Conservation (phyloP, 768 basidiomycete genomes). For the Pleurotus giganteus region DNA sequence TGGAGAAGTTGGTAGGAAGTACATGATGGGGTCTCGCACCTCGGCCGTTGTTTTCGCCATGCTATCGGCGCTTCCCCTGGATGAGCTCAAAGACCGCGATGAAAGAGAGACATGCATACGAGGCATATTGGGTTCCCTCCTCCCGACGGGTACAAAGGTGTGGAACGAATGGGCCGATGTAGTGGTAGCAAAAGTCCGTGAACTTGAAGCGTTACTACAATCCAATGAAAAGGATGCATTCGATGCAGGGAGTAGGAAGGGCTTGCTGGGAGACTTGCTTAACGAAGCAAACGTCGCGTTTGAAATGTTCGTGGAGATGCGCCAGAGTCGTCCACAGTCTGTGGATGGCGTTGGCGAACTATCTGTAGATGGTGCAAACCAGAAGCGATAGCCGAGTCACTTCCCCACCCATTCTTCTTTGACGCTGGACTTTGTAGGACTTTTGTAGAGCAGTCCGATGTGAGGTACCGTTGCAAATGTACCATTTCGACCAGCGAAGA, state of each 20-base stretch:
- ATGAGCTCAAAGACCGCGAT: neutral
- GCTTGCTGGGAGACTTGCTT: neutral
- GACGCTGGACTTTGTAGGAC: no score
- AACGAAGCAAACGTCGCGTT: neutral
- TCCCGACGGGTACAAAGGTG: neutral
- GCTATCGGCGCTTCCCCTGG: neutral
- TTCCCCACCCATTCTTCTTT: no score
- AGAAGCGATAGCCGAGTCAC: no score
- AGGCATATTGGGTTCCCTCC: neutral
- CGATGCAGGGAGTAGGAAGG: neutral
- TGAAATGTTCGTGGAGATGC: neutral
- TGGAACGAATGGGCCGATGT: neutral
- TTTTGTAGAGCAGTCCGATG: no score
- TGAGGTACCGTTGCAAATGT: no score
- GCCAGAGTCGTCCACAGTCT: neutral
- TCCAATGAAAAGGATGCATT: neutral
- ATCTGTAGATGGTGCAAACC: neutral
- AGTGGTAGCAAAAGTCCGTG: neutral
- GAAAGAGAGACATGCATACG: neutral
- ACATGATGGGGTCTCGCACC: neutral
- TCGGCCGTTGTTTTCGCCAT: slow-evolving; percentile 1
- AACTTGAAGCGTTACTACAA: neutral
- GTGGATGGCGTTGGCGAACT: neutral
- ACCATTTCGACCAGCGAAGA: no score
- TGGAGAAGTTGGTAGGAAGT: neutral